Conservation (phyloP, 495 filamentous ascomycete genomes). For the Patellaria atrata region DNA sequence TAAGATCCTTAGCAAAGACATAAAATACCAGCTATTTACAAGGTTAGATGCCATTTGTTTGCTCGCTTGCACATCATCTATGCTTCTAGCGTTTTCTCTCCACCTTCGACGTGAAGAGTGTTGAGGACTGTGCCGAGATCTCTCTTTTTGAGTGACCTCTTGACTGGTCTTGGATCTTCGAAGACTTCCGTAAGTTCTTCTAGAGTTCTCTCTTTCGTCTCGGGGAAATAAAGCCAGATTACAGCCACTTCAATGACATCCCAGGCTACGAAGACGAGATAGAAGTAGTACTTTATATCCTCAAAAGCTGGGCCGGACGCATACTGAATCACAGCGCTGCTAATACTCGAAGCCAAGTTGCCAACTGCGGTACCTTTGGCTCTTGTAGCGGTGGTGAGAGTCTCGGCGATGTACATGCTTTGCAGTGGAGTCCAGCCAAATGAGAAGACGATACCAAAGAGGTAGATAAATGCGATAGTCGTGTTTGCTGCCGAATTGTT, state of each 20-base stretch:
- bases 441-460: conserved; percentile 14
- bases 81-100: too few species aligned
- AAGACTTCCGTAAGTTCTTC: conserved; percentile 16
- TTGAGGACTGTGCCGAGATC: too few species aligned
- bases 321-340: conserved; percentile 15
- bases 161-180: conserved; percentile 6
- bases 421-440: conserved; percentile 16
- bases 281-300: conserved; percentile 20
- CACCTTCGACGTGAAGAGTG: too few species aligned
- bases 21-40: too few species aligned
- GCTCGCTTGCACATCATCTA: too few species aligned
- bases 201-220: conserved; percentile 15
- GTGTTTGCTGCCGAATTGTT: conserved; percentile 10
- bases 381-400: conserved; percentile 15
- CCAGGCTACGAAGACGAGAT: conserved; percentile 22
- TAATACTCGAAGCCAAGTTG: conserved; percentile 12
- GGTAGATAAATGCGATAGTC: conserved; percentile 14
- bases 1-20: too few species aligned
- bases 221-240: conserved; percentile 18
- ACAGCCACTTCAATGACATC: conserved; percentile 13
- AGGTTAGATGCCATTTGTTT: too few species aligned
- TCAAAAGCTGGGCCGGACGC: conserved; percentile 7
- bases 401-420: conserved; percentile 17
- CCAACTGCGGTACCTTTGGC: conserved; percentile 19
- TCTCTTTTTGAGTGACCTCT: conserved; percentile 5